Conservation (phyloP, 345 rosid genomes). For the Linum trigynum region DNA sequence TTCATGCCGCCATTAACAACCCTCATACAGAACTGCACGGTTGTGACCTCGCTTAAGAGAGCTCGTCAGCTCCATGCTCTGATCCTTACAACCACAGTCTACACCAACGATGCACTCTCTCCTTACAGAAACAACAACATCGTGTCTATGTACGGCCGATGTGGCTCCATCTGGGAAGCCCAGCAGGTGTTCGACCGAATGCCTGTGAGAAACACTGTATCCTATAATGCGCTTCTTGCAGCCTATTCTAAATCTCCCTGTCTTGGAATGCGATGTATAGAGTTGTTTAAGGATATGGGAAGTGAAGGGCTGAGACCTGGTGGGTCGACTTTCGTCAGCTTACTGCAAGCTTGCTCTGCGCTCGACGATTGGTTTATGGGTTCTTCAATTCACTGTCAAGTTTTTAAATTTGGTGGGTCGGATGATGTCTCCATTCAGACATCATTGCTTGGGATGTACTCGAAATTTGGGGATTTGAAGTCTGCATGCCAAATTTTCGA, state of each 20-base stretch:
- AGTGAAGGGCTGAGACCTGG: constrained; percentile 44
- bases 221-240: constrained; percentile 56
- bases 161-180: constrained; percentile 36
- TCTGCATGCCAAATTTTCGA: constrained; percentile 47
- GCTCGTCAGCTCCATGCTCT: constrained; percentile 66
- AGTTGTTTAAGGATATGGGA: constrained; percentile 31
- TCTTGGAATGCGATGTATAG: constrained; percentile 24
- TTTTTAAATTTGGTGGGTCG: constrained; percentile 37
- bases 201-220: constrained; percentile 51
- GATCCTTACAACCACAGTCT: constrained; percentile 31
- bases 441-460: constrained; percentile 67
- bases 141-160: constrained; percentile 55
- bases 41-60: constrained; percentile 15
- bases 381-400: constrained; percentile 40
- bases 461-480: constrained; percentile 48
- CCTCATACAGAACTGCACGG: constrained; percentile 6
- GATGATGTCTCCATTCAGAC: constrained; percentile 54
- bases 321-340: constrained; percentile 58
- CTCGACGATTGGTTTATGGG: constrained; percentile 46
- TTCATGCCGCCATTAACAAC: neutral
- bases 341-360: constrained; percentile 49
- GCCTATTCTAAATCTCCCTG: constrained; percentile 47
- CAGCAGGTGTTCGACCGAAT: constrained; percentile 58
- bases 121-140: constrained; percentile 59
- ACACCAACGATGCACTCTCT: constrained; percentile 16